Evolutionary conservation across 1,284 basidiomycete genomes (phyloP).

Genomic region (Leccinum huronense): DNA sequence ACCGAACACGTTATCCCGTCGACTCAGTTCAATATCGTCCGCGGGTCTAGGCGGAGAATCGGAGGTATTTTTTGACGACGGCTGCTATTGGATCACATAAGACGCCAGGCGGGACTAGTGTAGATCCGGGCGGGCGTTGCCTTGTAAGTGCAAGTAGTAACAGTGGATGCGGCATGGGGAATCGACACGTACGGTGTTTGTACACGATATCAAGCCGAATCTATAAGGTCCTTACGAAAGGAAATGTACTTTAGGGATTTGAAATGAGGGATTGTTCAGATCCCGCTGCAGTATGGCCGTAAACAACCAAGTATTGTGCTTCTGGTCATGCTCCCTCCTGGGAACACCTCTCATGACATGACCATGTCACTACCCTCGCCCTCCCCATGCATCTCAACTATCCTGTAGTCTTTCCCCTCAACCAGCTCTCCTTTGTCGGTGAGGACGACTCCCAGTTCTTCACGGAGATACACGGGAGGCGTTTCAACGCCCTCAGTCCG

Average conservation of each 20-base stretch:
- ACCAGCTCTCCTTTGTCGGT: constrained; percentile 38
- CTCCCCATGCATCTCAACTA: constrained; percentile 35
- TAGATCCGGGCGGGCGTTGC: constrained; percentile 84
- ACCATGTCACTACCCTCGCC: constrained; percentile 23
- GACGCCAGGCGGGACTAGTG: constrained; percentile 23
- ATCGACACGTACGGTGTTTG: constrained; percentile 83
- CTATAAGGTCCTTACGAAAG: constrained; percentile 36
- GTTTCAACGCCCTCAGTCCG: constrained; percentile 49
- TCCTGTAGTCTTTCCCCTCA: constrained; percentile 35
- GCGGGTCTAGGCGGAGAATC: constrained; percentile 27
- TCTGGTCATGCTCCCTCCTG: constrained; percentile 36
- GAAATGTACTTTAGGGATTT: constrained; percentile 35
- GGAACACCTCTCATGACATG: constrained; percentile 8
- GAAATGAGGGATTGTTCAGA: constrained; percentile 32
- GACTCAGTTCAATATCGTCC: constrained; percentile 33
- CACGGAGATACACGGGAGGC: constrained; percentile 45
- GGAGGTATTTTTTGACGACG: constrained; percentile 17
- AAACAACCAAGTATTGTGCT: constrained; percentile 24
- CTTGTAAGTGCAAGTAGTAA: constrained; percentile 92
- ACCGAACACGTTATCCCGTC: constrained; percentile 40
- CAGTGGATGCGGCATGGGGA: constrained; percentile 89
- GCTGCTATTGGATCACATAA: constrained; percentile 12
- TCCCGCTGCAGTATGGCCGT: constrained; percentile 35
- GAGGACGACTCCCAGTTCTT: constrained; percentile 53
- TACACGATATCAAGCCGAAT: constrained; percentile 77